Evolutionary conservation across 352 stramenopile species (phyloP).

Genomic region (Thraustotheca clavata): DNA sequence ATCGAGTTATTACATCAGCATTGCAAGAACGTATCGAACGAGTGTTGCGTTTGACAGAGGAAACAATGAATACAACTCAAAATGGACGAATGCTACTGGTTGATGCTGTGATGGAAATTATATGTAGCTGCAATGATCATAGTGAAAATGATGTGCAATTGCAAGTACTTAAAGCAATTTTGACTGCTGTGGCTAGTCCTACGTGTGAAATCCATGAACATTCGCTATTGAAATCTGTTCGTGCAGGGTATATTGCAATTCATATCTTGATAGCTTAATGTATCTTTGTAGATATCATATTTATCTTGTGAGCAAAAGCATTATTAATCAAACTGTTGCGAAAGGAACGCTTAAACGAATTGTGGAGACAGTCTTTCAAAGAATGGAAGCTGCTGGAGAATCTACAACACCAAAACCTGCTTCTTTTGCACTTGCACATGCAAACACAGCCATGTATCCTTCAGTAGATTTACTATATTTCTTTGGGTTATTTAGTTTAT

Average conservation of each 20-base stretch:
- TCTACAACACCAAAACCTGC: neutral
- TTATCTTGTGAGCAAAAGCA: constrained; percentile 86
- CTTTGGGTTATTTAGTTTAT: neutral
- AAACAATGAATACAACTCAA: constrained; percentile 17
- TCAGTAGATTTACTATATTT: neutral
- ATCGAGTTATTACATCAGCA: constrained; percentile 46
- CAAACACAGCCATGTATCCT: neutral
- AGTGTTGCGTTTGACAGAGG: neutral
- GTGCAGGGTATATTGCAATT: constrained; percentile 44
- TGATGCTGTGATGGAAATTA: constrained; percentile 81
- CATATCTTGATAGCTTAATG: neutral
- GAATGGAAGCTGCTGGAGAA: constrained; percentile 85
- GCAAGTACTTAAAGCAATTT: constrained; percentile 87
- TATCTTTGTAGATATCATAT: constrained; percentile 83
- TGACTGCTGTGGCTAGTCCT: constrained; percentile 85
- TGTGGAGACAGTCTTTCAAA: constrained; percentile 91
- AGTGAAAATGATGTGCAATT: constrained; percentile 88
- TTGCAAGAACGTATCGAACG: constrained; percentile 43
- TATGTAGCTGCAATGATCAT: constrained; percentile 88
- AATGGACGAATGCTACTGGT: constrained; percentile 35
- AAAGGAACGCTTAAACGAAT: constrained; percentile 96
- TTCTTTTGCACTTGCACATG: neutral
- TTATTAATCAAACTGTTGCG: constrained; percentile 94
- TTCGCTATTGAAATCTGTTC: constrained; percentile 91
- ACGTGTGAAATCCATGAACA: constrained; percentile 89